Conservation (phyloP, 805 yeast species). For the Hanseniaspora lindneri region DNA sequence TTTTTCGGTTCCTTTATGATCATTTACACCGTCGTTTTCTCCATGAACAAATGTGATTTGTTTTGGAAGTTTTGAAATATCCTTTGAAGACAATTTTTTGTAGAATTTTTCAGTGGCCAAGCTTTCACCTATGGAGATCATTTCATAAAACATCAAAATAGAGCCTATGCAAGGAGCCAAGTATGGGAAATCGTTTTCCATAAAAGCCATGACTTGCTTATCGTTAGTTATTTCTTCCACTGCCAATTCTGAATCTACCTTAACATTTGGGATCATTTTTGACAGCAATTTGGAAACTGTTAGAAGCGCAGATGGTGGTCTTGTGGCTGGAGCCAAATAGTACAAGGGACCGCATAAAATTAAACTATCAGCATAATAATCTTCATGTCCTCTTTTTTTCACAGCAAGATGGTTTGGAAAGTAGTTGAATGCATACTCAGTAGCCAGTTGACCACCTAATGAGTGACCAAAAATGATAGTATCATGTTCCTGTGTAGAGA, state of each 20-base stretch:
- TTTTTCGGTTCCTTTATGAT: conserved; percentile 35
- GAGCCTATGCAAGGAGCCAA: conserved; percentile 42
- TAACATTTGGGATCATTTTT: conserved; percentile 36
- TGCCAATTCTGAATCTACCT: conserved; percentile 44
- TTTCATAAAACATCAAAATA: conserved; percentile 45
- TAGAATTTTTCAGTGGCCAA: conserved; percentile 34
- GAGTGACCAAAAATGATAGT: conserved; percentile 56
- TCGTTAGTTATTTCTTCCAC: conserved; percentile 45
- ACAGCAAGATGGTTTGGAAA: conserved; percentile 43
- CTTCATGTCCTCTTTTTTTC: conserved; percentile 47
- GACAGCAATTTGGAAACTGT: conserved; percentile 34
- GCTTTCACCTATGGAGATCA: conserved; percentile 48
- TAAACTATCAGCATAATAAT: conserved; percentile 36
- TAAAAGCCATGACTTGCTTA: conserved; percentile 35
- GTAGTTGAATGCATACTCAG: conserved; percentile 7
- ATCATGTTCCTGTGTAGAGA: conserved; percentile 21
- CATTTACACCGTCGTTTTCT: conserved; percentile 49
- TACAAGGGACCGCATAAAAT: conserved; percentile 51
- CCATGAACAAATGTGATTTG: conserved; percentile 55
- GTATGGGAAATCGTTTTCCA: conserved; percentile 33
- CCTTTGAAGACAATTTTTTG: conserved; percentile 13
- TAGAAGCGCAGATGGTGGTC: conserved; percentile 39
- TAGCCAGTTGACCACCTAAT: conserved; percentile 50
- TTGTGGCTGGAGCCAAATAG: conserved; percentile 43
- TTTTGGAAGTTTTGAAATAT: conserved; percentile 21